Evolutionary conservation across 75 land plant species (phyloP), one percentile per base, ranked within the genome.

Genomic region (Ceratopteris richardii): DNA sequence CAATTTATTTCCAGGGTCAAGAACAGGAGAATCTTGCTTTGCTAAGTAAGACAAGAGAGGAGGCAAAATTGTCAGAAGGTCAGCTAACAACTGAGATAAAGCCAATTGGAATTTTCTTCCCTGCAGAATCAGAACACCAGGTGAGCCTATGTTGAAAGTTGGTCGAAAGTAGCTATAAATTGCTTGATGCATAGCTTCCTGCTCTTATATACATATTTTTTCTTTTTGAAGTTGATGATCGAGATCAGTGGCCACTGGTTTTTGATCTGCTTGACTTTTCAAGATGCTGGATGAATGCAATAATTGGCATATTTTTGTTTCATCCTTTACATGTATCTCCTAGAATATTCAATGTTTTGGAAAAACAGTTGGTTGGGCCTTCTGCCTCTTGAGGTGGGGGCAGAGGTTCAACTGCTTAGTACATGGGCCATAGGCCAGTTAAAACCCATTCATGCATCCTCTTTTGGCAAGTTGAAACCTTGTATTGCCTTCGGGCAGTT

Each of bases 121-220:
- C 87, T 17, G 98, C 98, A 44, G 98, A 93, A 53, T 53, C 79
- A 14, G 98, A 93, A 72, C 98, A 93, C 64, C 98, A 90, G 96
- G 96, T 90, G 62, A 44, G 16, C 20, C 57, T n/a, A 18, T 54
- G 18, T 13, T 16, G 14, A 39, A 0, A n/a, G 16, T 23, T 18
- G 61, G 44, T 27, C 28, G 14, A 26, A 56, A 25, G 60, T 16
- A 18, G 7, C 19, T 39, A n/a, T 48, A 1, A n/a, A 31, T 16
- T 43, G 16, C 28, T 31, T 31, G 14, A 22, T 5, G 11, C 13
- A 29, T 12, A 4, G 23, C 16, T 31, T 7, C 0, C 1, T 18
- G n/a, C n/a, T 29, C 40, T n/a, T 29, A 18, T 12, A 10, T 18
- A 18, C 22, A 19, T 7, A 21, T 18, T 18, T 9, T 12, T 11